Base-by-base conservation (phyloP, 352 stramenopile genomes). In the Globisporangium splendens region DNA sequence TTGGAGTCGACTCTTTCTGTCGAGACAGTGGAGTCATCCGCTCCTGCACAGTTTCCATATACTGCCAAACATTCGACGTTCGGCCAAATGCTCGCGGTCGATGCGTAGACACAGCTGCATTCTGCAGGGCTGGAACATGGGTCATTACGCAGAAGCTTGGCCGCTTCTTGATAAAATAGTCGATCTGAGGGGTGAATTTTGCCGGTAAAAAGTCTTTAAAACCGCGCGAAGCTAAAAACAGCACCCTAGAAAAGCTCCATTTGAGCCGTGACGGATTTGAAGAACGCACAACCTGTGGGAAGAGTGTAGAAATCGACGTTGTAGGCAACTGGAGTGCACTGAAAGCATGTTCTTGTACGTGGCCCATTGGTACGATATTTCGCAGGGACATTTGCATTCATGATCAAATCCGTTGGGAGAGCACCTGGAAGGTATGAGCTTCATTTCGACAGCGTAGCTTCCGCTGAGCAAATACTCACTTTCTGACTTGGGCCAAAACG, bases 41-140 rank as follows among this genome's bases (percentile, higher is more conserved):
- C 33, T 79, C 68, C 21, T 87, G 74, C 7, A 86, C 61, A 0
- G 62, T 50, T 43, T 87, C 75, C 60, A 88, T 51, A 58, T 89
- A 89, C 61, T 87, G 75, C 79, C 79, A 89, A 21, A 89, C 65
- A 41, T 89, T 89, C 10, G 79, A 89, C 12, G 79, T 86, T 12
- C 79, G 73, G 0, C 79, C 79, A 47, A 89, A 89, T 0, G 77
- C 66, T 18, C 78, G 77, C 2, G 77, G 76, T 5, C 70, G 62
- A 8, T 54, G 54, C 18, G 60, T 35, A 7, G 35, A n/a, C 31
- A 51, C 41, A 10, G 31, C 21, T 43, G 31, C 56, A 46, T 22
- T 24, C 28, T 58, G 21, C 15, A 38, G 4, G 12, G 42, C 3
- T 10, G 56, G n/a, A 17, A 35, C 18, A 18, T 21, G 38, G 12